Conservation (phyloP, 2,329 filamentous ascomycete genomes). For the Akanthomyces lecanii region DNA sequence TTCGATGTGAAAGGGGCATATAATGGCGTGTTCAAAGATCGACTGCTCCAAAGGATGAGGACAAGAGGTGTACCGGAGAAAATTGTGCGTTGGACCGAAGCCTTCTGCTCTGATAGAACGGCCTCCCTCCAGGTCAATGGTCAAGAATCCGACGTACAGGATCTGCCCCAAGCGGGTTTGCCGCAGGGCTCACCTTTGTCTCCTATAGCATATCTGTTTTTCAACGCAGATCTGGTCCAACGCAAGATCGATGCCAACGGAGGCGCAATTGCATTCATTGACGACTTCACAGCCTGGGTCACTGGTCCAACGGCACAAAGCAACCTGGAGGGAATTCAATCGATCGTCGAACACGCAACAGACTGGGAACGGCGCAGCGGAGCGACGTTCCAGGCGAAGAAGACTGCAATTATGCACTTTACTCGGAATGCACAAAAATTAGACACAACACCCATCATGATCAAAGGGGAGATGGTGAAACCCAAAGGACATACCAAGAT, state of each 20-base stretch:
- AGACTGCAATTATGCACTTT: slow-evolving; percentile 24
- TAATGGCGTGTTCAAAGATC: slow-evolving; percentile 38
- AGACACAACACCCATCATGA: neutral
- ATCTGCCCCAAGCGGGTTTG: slow-evolving; percentile 24
- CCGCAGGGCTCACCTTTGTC: slow-evolving; percentile 33
- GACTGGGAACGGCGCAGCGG: slow-evolving; percentile 24
- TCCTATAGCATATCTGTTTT: slow-evolving; percentile 33
- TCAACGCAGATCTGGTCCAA: slow-evolving; percentile 34
- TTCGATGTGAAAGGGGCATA: slow-evolving; percentile 40
- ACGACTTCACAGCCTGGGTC: slow-evolving; percentile 19
- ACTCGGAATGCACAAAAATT: slow-evolving; percentile 1
- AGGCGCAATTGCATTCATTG: slow-evolving; percentile 1
- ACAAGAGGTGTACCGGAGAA: slow-evolving; percentile 23
- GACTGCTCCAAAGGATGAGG: too few relatives aligned
- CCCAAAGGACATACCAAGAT: too few relatives aligned
- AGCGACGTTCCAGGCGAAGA: slow-evolving; percentile 25
- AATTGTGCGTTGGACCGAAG: slow-evolving; percentile 22
- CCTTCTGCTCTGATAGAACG: slow-evolving; percentile 25
- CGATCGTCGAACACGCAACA: slow-evolving; percentile 22
- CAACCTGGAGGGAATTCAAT: slow-evolving; percentile 23
- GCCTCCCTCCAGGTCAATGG: slow-evolving; percentile 24
- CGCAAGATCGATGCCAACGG: too few relatives aligned
- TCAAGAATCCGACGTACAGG: slow-evolving; percentile 18
- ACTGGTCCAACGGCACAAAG: slow-evolving; percentile 14
- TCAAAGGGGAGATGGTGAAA: neutral